Evolutionary conservation across 768 basidiomycete species (phyloP).

Genomic region (Rhizopogon sp.): DNA sequence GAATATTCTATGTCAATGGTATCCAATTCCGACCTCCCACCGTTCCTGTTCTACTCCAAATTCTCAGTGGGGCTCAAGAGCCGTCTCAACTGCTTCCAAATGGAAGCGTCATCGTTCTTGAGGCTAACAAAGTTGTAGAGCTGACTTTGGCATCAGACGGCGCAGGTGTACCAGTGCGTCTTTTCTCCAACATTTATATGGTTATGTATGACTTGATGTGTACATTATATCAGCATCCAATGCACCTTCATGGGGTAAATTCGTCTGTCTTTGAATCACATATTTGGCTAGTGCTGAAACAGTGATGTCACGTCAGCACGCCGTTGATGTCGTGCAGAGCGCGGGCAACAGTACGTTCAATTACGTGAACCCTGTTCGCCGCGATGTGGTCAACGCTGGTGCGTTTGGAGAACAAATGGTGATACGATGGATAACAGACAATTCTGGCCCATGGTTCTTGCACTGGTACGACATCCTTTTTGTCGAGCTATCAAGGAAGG

Average conservation of each 20-base stretch:
- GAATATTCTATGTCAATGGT: slow-evolving; percentile 7
- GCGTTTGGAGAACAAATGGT: slow-evolving; percentile 36
- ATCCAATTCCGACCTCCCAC: slow-evolving; percentile 5
- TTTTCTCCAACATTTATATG: background rate
- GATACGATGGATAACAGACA: slow-evolving; percentile 57
- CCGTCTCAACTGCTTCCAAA: slow-evolving; percentile 11
- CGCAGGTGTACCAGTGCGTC: slow-evolving; percentile 23
- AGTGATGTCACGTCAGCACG: slow-evolving; percentile 17
- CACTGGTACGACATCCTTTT: slow-evolving; percentile 5
- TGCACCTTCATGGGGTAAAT: slow-evolving; percentile 17
- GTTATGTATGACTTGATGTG: background rate
- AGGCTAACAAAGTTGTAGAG: slow-evolving; percentile 11
- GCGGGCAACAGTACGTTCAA: slow-evolving; percentile 23
- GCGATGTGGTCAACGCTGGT: slow-evolving; percentile 23
- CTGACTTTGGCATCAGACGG: slow-evolving; percentile 13
- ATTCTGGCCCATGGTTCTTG: slow-evolving; percentile 54
- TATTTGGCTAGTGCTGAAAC: background rate
- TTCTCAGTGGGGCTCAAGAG: slow-evolving; percentile 15
- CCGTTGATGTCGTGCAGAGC: slow-evolving; percentile 30
- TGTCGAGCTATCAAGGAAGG: too few species aligned
- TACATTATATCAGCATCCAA: slow-evolving; percentile 10
- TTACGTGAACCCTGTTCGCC: slow-evolving; percentile 31
- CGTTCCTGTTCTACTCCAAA: slow-evolving; percentile 16
- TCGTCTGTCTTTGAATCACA: background rate
- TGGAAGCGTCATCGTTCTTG: slow-evolving; percentile 11